phyloP scores from a whole-genome alignment of 164 flowering plant species.

The Vitis rotundifolia region DNA sequence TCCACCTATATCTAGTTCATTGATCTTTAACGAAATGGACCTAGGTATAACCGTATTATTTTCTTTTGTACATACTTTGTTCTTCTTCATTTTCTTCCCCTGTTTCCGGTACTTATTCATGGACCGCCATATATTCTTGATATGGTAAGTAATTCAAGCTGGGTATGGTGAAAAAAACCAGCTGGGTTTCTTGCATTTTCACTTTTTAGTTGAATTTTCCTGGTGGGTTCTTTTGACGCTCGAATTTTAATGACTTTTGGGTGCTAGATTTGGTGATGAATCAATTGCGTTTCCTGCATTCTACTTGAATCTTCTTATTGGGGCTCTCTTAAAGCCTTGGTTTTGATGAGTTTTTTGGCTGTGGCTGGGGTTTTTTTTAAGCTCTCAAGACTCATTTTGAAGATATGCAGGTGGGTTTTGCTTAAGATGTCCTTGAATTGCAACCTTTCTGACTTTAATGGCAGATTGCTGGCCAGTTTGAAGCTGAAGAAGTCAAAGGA shows the following conservation, averaged over 20 bases:
- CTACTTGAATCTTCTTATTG: constrained; percentile 7
- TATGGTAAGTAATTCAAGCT: constrained; percentile 6
- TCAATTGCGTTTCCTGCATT: background rate
- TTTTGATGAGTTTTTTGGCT: constrained; percentile 48
- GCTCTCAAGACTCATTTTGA: constrained; percentile 43
- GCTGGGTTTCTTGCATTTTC: constrained; percentile 2
- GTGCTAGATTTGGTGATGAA: constrained; percentile 1
- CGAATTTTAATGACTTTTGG: constrained; percentile 4
- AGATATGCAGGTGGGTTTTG: constrained; percentile 50
- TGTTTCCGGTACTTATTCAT: too few relatives aligned
- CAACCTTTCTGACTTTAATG: constrained; percentile 37
- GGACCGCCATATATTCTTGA: constrained; percentile 19
- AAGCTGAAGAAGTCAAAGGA: constrained; percentile 45
- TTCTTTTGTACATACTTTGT: too few relatives aligned
- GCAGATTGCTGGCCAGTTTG: constrained; percentile 25
- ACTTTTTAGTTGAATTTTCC: background rate
- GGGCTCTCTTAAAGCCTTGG: constrained; percentile 11
- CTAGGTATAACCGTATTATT: too few relatives aligned
- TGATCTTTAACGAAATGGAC: too few relatives aligned
- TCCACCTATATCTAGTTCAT: too few relatives aligned
- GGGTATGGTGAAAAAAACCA: constrained; percentile 7
- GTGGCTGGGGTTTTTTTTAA: constrained; percentile 36
- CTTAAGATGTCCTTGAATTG: constrained; percentile 58
- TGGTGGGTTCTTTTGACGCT: background rate
- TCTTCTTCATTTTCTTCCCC: too few relatives aligned